Evolutionary conservation across 1,139 yeast genomes (phyloP), one percentile per base, ranked within the genome.

Genomic region (Lodderomyces oxycetoniae): DNA sequence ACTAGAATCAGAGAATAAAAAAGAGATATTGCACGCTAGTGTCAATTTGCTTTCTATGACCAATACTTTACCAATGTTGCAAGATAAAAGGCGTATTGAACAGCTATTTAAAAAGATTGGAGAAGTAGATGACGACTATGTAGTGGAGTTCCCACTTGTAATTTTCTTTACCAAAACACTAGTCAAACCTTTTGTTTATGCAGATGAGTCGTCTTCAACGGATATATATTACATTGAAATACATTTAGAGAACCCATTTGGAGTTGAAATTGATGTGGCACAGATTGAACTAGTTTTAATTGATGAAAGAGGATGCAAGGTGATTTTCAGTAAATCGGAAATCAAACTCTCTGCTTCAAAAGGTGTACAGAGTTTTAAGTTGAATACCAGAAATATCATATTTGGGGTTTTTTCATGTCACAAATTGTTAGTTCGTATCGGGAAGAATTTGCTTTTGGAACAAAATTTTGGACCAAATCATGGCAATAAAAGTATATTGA

Each of bases 11-110:
- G 17, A 39, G 37, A 11, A 48, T 49, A 24, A 24, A 12, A 26
- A 12, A n/a, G 40, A 48, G 42, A 54, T 56, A 17, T 41, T 63
- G n/a, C 45, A 47, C 9, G 57, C 68, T 1, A 58, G 63, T 33
- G 47, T 69, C 10, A 61, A 60, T 30, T 43, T 68, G 3, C 52
- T 68, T 8, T 24, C 26, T 10, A 10, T 11, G n/a, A 7, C n/a
- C 9, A 24, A 24, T 10, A 10, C 26, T 7, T 10, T 24, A 12
- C 14, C 6, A 14, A 10, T 24, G 7, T 61, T 24, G 6, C 9
- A 57, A 48, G 43, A 49, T 34, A 35, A 37, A 15, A 29, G 42
- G 11, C 53, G 56, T 27, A 52, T 57, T 4, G 40, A 40, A 12
- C 41, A 42, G 9, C 38, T 65, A 4, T 55, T 54, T 34, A 39